Percentiles rank a stretch among this genome's conserved stretches.
Evolutionary conservation across 2,329 filamentous ascomycete species (phyloP).

Genomic region (Trichophyton simii): DNA sequence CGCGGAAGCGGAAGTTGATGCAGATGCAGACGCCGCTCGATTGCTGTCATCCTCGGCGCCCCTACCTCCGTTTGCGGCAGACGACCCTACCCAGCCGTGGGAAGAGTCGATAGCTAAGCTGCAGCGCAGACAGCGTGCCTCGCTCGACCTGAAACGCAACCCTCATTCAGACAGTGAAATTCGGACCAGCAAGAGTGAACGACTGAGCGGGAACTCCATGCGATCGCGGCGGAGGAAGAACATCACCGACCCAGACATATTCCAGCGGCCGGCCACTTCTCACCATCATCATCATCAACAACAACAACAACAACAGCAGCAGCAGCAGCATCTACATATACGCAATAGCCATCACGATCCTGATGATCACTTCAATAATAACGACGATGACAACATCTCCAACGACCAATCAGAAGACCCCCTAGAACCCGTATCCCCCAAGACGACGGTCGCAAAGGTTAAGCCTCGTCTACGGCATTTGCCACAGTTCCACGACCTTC

Average conservation of each 20-base stretch:
- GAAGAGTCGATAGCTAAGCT: conserved; percentile 1
- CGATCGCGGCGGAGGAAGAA: conserved; percentile 25
- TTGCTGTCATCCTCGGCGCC: not conserved
- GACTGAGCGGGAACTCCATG: conserved; percentile 16
- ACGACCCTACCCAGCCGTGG: not conserved
- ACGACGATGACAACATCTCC: no score
- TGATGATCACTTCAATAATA: no score
- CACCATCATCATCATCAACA: conserved; percentile 6
- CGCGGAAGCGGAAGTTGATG: no score
- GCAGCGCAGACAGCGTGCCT: not conserved
- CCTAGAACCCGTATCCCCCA: not conserved
- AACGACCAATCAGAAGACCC: conserved; percentile 14
- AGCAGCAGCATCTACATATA: no score
- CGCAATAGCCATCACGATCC: no score
- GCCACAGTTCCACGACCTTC: conserved; percentile 12
- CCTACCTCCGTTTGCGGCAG: not conserved
- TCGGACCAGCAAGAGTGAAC: conserved; percentile 22
- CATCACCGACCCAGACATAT: conserved; percentile 30
- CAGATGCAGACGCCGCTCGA: no score
- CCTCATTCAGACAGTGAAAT: not conserved
- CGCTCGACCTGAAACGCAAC: not conserved
- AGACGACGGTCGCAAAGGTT: not conserved
- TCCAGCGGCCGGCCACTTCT: conserved; percentile 24
- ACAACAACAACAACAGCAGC: no score
- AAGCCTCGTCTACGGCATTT: conserved; percentile 13